Conservation (phyloP, 495 filamentous ascomycete species). For the Penicillium cataractarum region DNA sequence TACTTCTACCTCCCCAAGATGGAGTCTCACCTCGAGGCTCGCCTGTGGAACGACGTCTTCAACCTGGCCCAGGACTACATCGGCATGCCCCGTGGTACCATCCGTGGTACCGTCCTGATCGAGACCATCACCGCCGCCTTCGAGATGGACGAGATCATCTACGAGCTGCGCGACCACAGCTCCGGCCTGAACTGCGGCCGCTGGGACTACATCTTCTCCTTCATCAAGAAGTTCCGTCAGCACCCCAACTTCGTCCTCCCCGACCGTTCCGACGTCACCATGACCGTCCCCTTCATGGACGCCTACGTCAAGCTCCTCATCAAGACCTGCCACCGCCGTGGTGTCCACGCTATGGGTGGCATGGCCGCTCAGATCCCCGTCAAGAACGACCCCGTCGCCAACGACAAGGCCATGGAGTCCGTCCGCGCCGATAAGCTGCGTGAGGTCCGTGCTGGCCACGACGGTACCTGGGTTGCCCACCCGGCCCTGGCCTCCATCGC, state of each 20-base stretch:
- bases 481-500: conserved; percentile 90
- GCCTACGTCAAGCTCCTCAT: conserved; percentile 95
- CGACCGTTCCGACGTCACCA: conserved; percentile 88
- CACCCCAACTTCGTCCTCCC: conserved; percentile 92
- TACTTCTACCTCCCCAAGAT: conserved; percentile 99
- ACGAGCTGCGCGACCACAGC: conserved; percentile 96
- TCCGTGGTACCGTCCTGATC: conserved; percentile 94
- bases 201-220: conserved; percentile 99
- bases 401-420: conserved; percentile 91
- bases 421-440: conserved; percentile 96
- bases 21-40: conserved; percentile 96
- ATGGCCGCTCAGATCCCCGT: conserved; percentile 99
- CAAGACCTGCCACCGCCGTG: conserved; percentile 93
- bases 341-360: conserved; percentile 98
- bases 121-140: conserved; percentile 99
- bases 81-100: conserved; percentile 86
- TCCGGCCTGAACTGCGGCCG: conserved; percentile 97
- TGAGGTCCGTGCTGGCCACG: conserved; percentile 93
- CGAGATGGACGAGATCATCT: conserved; percentile 99
- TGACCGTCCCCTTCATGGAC: conserved; percentile 99
- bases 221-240: conserved; percentile 99
- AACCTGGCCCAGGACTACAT: conserved; percentile 94
- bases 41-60: conserved; percentile 99
- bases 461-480: conserved; percentile 97
- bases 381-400: conserved; percentile 87